phyloP scores from a whole-genome alignment of 169 alveolate species.

The Cryptosporidium xiaoi region DNA sequence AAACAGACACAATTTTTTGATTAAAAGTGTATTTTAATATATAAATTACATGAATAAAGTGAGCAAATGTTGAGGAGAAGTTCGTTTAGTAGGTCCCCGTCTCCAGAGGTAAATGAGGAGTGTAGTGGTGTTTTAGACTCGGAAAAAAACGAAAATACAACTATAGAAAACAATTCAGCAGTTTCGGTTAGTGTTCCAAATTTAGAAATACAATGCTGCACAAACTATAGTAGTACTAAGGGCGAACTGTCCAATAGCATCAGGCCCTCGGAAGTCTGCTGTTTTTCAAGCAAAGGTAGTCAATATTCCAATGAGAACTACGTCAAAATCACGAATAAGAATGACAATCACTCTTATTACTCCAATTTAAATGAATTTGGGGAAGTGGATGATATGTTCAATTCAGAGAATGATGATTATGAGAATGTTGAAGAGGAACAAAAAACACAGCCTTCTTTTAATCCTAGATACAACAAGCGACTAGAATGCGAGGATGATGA shows the following conservation, averaged over 20 bases:
- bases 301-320: too few relatives aligned
- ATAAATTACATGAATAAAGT: background rate
- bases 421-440: background rate
- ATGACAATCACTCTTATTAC: too few relatives aligned
- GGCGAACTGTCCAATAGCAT: too few relatives aligned
- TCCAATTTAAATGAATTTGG: background rate
- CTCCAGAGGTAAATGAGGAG: conserved; percentile 6
- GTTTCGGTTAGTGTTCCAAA: too few relatives aligned
- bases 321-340: too few relatives aligned
- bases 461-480: background rate
- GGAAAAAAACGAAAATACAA: too few relatives aligned
- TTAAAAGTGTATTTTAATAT: background rate
- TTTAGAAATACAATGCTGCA: too few relatives aligned
- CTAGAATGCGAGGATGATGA: conserved; percentile 72
- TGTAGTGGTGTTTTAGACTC: too few relatives aligned
- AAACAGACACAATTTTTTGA: background rate
- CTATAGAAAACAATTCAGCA: too few relatives aligned
- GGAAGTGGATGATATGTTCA: conserved; percentile 26
- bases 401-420: background rate
- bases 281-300: too few relatives aligned
- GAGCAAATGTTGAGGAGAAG: conserved; percentile 41
- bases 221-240: too few relatives aligned
- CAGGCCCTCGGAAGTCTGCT: too few relatives aligned
- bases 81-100: conserved; percentile 64
- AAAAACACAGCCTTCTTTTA: background rate